These are phyloP conservation scores for Microcera coccophila DNA, from an alignment of 2,329 filamentous ascomycete species.

Conservation along the genomic window DNA sequence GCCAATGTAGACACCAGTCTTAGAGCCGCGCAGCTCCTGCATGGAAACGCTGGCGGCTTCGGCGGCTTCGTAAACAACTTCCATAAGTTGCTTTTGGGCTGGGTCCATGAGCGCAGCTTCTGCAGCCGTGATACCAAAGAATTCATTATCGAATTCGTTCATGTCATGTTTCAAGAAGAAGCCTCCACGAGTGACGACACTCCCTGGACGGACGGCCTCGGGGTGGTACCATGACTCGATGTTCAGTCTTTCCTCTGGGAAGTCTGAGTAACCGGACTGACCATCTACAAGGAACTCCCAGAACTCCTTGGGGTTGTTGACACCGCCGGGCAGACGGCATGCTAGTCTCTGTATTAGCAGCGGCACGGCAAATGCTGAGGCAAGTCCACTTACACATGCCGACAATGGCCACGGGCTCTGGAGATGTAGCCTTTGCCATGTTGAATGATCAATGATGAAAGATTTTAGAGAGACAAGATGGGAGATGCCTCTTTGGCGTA, in stretches of 20 bases:
- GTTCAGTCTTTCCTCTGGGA: constrained; percentile 47
- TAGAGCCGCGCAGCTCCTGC: constrained; percentile 37
- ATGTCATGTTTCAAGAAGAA: constrained; percentile 46
- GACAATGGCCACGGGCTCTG: constrained; percentile 47
- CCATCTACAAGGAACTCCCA: constrained; percentile 42
- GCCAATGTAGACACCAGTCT: constrained; percentile 50
- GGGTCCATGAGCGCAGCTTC: constrained; percentile 46
- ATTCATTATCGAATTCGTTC: constrained; percentile 47
- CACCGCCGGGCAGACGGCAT: constrained; percentile 43
- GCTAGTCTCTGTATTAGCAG: no score
- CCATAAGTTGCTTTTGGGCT: constrained; percentile 18
- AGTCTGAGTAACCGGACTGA: constrained; percentile 38
- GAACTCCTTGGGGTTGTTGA: constrained; percentile 40
- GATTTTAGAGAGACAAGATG: no score
- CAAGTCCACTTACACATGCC: no score
- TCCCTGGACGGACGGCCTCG: constrained; percentile 40
- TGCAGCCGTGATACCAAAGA: constrained; percentile 50
- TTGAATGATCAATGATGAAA: no score
- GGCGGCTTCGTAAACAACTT: constrained; percentile 14
- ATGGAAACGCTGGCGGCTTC: constrained; percentile 28
- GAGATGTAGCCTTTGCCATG: no score
- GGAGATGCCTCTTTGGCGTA: no score
- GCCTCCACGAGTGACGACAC: constrained; percentile 34
- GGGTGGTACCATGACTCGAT: constrained; percentile 40
- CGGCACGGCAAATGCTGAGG: no score